Base-by-base conservation (phyloP, 371 early-diverging fungal genomes). In the Zychaea mexicana region DNA sequence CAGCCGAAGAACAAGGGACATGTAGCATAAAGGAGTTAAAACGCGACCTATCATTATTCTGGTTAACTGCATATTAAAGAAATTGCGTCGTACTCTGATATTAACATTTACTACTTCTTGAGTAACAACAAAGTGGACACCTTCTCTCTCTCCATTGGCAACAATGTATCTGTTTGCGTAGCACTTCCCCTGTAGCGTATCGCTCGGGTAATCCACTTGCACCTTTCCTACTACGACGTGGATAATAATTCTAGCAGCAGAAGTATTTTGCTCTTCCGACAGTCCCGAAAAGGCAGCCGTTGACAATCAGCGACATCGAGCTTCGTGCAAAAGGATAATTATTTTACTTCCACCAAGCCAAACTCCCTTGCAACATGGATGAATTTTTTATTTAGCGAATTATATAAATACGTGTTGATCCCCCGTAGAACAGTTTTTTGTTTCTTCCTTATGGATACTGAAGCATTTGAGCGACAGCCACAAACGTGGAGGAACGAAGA, bases 401-500 rank as follows among this genome's bases (percentile, higher is more conserved):
- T 30, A 61, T 61, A 61, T 47, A 61, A 61, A 61, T 21, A 36
- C 32, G 52, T 15, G 17, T 3, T 3, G n/a, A 5, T 15, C 49
- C 56, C 24, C 56, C 12, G 56, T 33, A 22, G 12, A 12, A 7
- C 22, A 8, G 19, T 36, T 22, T 56, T 33, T 45, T 27, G 17
- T 42, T 39, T 32, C 26, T 17, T 26, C 58, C 49, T 52, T 38
- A 64, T 64, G 64, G 64, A 64, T 49, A 46, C 64, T 33, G 64
- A 64, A 49, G 27, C 58, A 15, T 5, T 57, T 24, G 64, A 64
- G 38, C 53, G 46, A 26, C 57, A 52, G 28, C 64, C 64, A 49
- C 64, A 64, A 36, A 57, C 64, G 49, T 64, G 64, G 64, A 30
- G 26, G 24, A 19, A 38, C 17, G 52, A 47, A 21, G 36, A 52